Conservation (phyloP, 1,284 basidiomycete species). For the Microbotryum silenes-acaulis region DNA sequence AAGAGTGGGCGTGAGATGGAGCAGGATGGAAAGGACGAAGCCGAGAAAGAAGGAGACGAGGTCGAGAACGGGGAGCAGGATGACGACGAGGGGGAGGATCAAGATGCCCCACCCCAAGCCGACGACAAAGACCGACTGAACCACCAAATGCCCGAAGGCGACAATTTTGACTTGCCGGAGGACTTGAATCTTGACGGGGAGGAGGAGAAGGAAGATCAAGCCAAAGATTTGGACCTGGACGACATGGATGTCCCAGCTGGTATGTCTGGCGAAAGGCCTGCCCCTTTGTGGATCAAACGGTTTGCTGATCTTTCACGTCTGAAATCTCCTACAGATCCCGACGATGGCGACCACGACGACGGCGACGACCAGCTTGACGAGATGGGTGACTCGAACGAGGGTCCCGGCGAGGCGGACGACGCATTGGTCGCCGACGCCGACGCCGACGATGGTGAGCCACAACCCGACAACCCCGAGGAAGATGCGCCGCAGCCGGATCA, state of each 20-base stretch:
- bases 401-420: conserved; percentile 36
- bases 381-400: conserved; percentile 36
- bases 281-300: background rate
- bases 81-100: conserved; percentile 43
- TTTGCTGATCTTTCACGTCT: background rate
- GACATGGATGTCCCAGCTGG: conserved; percentile 34
- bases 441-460: conserved; percentile 28
- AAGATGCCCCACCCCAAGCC: conserved; percentile 45
- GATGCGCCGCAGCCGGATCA: conserved; percentile 11
- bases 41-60: conserved; percentile 38
- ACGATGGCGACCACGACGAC: conserved; percentile 31
- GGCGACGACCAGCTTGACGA: conserved; percentile 39
- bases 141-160: conserved; percentile 61
- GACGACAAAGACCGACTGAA: conserved; percentile 60
- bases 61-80: conserved; percentile 34
- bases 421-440: conserved; percentile 31
- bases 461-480: conserved; percentile 24
- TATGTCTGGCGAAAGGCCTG: background rate
- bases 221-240: conserved; percentile 36
- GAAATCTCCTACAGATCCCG: conserved; percentile 1
- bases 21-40: conserved; percentile 37
- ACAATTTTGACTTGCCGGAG: conserved; percentile 75
- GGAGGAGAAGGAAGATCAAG: conserved; percentile 31
- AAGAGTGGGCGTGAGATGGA: conserved; percentile 43
- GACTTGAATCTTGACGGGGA: conserved; percentile 57